Percentiles rank a stretch among this genome's conserved stretches.
Evolutionary conservation across 495 filamentous ascomycete species (phyloP).

Genomic region (Penicillium canariense): DNA sequence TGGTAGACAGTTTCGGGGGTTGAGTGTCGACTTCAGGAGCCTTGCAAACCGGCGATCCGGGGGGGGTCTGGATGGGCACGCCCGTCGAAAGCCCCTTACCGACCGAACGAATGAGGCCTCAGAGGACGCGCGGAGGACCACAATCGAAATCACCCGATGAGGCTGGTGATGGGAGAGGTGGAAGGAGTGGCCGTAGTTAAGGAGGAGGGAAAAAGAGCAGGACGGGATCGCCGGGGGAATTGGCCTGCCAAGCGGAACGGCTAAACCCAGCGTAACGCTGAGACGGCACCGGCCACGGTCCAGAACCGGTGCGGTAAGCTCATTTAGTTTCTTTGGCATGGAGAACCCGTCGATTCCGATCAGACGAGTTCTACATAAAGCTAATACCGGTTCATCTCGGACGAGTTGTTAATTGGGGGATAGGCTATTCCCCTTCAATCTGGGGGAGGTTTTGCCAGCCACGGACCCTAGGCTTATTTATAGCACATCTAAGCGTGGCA

Average conservation of each 20-base stretch:
- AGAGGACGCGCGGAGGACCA: conserved; percentile 18
- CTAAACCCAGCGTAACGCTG: conserved; percentile 4
- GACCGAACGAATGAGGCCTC: conserved; percentile 33
- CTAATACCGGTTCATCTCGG: too few relatives aligned
- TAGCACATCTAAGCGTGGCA: too few relatives aligned
- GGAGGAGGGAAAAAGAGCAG: conserved; percentile 22
- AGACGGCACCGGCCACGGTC: not conserved
- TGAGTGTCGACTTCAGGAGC: conserved; percentile 16
- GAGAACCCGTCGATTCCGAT: not conserved
- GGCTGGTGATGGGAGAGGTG: not conserved
- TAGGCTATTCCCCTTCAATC: too few relatives aligned
- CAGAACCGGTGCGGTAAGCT: not conserved
- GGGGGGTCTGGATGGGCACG: conserved; percentile 12
- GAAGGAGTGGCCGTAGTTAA: conserved; percentile 3
- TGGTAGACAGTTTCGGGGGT: not conserved
- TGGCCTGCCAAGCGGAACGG: conserved; percentile 18
- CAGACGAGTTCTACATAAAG: too few relatives aligned
- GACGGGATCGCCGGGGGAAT: conserved; percentile 28
- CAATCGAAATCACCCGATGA: not conserved
- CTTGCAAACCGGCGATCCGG: conserved; percentile 21
- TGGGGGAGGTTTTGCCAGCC: conserved; percentile 1
- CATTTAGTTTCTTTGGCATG: not conserved
- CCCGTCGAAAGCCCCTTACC: conserved; percentile 27
- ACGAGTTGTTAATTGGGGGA: too few relatives aligned
- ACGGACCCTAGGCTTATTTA: not conserved